phyloP scores from a whole-genome alignment of 345 rosid species.

The Brassica juncea region DNA sequence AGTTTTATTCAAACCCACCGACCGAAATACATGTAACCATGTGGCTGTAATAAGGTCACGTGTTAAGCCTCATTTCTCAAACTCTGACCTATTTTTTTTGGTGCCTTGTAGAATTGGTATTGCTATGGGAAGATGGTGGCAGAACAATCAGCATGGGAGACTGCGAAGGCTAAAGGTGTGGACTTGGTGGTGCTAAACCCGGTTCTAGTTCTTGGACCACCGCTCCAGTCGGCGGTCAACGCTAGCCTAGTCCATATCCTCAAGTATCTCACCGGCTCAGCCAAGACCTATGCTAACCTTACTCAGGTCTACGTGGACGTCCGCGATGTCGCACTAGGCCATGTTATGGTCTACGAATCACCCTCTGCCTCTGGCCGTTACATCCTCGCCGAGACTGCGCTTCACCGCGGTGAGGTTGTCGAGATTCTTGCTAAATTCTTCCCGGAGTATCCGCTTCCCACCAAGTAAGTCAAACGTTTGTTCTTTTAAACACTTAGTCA shows the following conservation, averaged over 20 bases:
- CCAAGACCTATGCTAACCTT: conserved; percentile 88
- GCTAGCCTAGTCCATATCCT: conserved; percentile 83
- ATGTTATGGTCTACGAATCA: conserved; percentile 74
- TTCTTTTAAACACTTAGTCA: not conserved
- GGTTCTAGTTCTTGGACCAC: conserved; percentile 82
- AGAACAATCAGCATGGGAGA: conserved; percentile 83
- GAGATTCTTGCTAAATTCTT: conserved; percentile 85
- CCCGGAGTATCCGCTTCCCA: conserved; percentile 96
- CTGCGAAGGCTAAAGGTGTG: conserved; percentile 72
- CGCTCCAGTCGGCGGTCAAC: conserved; percentile 74
- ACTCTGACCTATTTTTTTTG: not conserved
- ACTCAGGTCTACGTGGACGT: conserved; percentile 92
- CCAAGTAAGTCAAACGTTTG: conserved; percentile 64
- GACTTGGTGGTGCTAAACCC: conserved; percentile 91
- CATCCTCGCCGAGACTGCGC: conserved; percentile 79
- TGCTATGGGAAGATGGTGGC: conserved; percentile 94
- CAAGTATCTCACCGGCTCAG: conserved; percentile 90
- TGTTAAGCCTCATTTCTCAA: not conserved
- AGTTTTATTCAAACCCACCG: not conserved
- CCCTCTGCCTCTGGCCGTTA: conserved; percentile 93
- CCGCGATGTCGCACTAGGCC: conserved; percentile 84
- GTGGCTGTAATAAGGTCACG: not conserved
- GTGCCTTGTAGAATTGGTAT: conserved; percentile 79
- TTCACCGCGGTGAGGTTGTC: conserved; percentile 96
- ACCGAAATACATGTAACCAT: not conserved